Percentiles rank a stretch among this genome's conserved stretches.
Conservation (phyloP, 169 alveolate genomes). For the Plasmodium gonderi region DNA sequence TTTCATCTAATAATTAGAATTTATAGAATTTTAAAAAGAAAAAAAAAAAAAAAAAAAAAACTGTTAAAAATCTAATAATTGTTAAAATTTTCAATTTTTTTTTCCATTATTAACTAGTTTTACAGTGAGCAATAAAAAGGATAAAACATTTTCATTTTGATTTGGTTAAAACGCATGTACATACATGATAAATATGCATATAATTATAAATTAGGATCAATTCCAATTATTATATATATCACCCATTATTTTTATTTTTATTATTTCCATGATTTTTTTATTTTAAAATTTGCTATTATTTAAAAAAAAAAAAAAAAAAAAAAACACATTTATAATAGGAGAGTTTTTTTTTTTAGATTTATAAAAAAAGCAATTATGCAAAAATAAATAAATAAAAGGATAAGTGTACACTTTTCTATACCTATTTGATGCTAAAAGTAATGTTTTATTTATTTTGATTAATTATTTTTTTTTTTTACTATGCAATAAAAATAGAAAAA, state of each 20-base stretch:
- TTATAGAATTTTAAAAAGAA: neutral
- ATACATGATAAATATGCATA: neutral
- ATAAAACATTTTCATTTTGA: neutral
- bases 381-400: neutral
- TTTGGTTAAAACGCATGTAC: neutral
- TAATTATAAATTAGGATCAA: neutral
- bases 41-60: neutral
- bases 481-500: neutral
- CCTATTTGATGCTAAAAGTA: neutral
- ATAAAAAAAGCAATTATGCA: neutral
- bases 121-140: neutral
- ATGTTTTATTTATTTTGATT: neutral
- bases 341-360: neutral
- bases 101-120: neutral
- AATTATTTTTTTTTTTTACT: neutral
- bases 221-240: neutral
- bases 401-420: neutral
- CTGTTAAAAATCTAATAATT: neutral
- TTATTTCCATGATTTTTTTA: neutral
- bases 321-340: too few species aligned
- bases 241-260: neutral
- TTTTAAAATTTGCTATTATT: neutral
- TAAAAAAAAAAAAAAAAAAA: neutral
- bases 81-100: neutral
- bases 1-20: neutral